phyloP scores from a whole-genome alignment of 176 grass and related monocot species.

The Oryza meridionalis region DNA sequence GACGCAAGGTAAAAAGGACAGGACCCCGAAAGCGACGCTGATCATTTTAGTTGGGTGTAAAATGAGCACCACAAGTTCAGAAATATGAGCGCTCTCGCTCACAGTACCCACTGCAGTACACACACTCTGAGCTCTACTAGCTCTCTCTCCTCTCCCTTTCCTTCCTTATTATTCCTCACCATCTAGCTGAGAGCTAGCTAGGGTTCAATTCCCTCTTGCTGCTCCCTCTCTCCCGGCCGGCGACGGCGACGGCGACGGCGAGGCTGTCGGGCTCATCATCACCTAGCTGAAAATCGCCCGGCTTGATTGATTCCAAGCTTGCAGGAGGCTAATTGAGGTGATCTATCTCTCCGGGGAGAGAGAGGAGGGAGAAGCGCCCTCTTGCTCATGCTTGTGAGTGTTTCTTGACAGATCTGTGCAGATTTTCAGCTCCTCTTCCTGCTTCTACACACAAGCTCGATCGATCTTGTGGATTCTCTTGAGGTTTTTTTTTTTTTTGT shows the following conservation, averaged over 20 bases:
- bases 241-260: background rate
- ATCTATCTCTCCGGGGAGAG: background rate
- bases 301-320: background rate
- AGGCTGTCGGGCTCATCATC: background rate
- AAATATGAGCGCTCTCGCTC: background rate
- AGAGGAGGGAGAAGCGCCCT: background rate
- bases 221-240: background rate
- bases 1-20: slow-evolving; percentile 40
- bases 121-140: slow-evolving; percentile 6
- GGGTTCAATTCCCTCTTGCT: slow-evolving; percentile 31
- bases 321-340: background rate
- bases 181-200: slow-evolving; percentile 29
- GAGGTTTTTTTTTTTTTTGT: background rate
- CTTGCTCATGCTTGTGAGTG: slow-evolving; percentile 43
- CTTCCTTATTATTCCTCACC: background rate
- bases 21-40: slow-evolving; percentile 43
- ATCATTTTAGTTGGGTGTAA: slow-evolving; percentile 33
- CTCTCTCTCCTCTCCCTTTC: slow-evolving; percentile 19
- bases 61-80: slow-evolving; percentile 37
- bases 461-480: background rate
- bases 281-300: background rate
- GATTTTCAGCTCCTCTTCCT: background rate
- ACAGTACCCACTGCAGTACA: slow-evolving; percentile 5
- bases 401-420: slow-evolving; percentile 30
- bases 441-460: background rate